Evolutionary conservation across 768 basidiomycete species (phyloP), one percentile per base, ranked within the genome.

Genomic region (Amyloporia xantha): DNA sequence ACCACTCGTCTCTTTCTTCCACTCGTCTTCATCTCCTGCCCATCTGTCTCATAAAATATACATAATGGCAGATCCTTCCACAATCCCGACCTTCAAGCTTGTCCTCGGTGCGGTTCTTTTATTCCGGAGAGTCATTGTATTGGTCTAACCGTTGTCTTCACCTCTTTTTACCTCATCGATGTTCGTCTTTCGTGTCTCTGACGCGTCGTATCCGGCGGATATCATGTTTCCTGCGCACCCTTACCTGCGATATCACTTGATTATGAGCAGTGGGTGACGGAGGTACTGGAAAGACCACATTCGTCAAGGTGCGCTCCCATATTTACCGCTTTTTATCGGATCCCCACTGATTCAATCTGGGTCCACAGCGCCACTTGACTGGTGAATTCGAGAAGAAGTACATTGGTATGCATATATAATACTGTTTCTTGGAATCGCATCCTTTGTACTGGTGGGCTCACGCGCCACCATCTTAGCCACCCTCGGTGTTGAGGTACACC

Each of bases 351-450:
- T 84, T 71, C 61, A 53, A 21, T 45, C 7, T 33, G 26, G 44
- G 49, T 55, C 63, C 59, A 38, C 63, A 91, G 91, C 91, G 92
- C 68, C 94, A 97, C 73, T 83, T 95, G 81, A 96, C 93, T 57
- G 95, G 95, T 67, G 95, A 98, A 81, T 98, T 99, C 68, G 95
- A 99, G 76, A 99, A 99, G 82, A 99, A 99, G 71, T 97, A 96
- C 72, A 95, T 95, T 53, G 94, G 91, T 94, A 69, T 50, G 86
- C 62, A 30, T 47, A 41, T 44, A 48, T 48, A 49, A 43, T 49
- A 13, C 15, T 6, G 17, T 30, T 12, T 45, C 12, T 24, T 21
- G 9, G 6, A 39, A 17, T 39, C 38, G 19, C 9, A n/a, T 39
- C 27, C 36, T 11, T 28, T 27, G 25, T 35, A 27, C 13, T 52